Base-by-base conservation (phyloP, 2,329 filamentous ascomycete genomes). In the Canariomyces notabilis region DNA sequence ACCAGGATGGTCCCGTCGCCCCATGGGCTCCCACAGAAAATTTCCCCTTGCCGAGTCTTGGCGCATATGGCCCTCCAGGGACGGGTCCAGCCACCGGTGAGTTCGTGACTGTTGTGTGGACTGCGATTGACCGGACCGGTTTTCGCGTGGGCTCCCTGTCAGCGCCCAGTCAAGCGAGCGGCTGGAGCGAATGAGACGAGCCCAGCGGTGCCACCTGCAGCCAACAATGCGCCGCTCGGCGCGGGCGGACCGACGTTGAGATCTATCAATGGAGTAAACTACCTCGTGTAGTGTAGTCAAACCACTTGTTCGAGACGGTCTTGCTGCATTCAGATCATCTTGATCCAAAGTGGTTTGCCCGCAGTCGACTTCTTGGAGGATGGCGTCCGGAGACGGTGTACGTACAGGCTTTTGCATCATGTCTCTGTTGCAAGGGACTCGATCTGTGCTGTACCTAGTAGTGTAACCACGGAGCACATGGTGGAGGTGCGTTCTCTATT, bases 71-170 rank as follows among this genome's bases (percentile, higher is more conserved):
- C 39, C 49, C 49, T 46, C 39, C 41, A 49, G 45, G 44, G 46
- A 38, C 23, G 19, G 23, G 31, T 31, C 34, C 32, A 23, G 37
- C 32, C 19, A 39, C n/a, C n/a, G n/a, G n/a, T 41, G 42, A 41
- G 36, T 44, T 47, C 39, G 22, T 31, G n/a, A n/a, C 19, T 37
- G 26, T 39, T 35, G 41, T 45, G 37, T 16, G 22, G 35, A 18
- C 23, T 11, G 23, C 46, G 48, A 48, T 46, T 44, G 50, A 51
- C 52, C 55, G 55, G 55, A 54, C 55, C 55, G 53, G 53, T 46
- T 53, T 44, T 50, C 42, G 55, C 51, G 55, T 55, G 42, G 39
- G 34, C 37, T 42, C 42, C 51, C 31, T 43, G 46, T 48, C 47
- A 49, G 36, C 34, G 23, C 18, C 32, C 42, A 35, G 32, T 16